A percentile compares a stretch with the other conserved stretches of the same genome.
phyloP scores from a whole-genome alignment of 345 rosid genomes.

The Nasturtium officinale region DNA sequence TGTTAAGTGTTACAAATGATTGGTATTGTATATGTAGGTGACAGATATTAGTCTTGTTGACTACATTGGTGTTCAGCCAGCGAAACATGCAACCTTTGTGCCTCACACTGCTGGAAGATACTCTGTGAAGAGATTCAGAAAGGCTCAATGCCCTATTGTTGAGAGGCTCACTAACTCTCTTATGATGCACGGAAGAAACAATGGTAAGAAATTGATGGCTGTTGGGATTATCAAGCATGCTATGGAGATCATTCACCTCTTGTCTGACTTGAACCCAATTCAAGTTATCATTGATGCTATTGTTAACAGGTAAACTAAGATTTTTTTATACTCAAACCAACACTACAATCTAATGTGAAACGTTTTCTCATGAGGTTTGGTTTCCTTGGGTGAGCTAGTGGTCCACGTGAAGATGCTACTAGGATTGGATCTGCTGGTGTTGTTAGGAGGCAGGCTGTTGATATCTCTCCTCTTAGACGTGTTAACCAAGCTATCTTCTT shows the following conservation, averaged over 20 bases:
- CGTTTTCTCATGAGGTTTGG: not conserved
- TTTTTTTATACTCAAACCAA: not conserved
- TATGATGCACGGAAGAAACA: conserved; percentile 96
- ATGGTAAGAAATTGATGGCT: conserved; percentile 90
- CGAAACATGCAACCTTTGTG: conserved; percentile 83
- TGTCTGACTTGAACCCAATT: conserved; percentile 82
- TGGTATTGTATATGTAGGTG: conserved; percentile 48
- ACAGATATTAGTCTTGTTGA: conserved; percentile 69
- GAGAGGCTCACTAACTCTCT: conserved; percentile 95
- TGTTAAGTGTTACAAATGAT: not conserved
- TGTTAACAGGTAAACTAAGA: conserved; percentile 64
- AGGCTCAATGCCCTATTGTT: conserved; percentile 93
- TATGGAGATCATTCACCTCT: conserved; percentile 87
- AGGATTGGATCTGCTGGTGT: conserved; percentile 99
- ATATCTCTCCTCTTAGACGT: conserved; percentile 90
- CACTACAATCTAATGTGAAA: not conserved
- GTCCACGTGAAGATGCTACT: conserved; percentile 97
- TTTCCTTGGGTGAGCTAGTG: conserved; percentile 47
- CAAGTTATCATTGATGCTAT: conserved; percentile 92
- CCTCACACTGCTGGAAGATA: conserved; percentile 97
- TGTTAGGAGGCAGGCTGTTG: conserved; percentile 97
- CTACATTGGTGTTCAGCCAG: conserved; percentile 70
- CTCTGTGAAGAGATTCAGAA: conserved; percentile 90
- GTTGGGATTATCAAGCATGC: conserved; percentile 85
- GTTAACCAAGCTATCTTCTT: conserved; percentile 89